Percentiles rank a stretch among this genome's conserved stretches.
Evolutionary conservation across 495 filamentous ascomycete species (phyloP).

Genomic region (Copromyces sp.): DNA sequence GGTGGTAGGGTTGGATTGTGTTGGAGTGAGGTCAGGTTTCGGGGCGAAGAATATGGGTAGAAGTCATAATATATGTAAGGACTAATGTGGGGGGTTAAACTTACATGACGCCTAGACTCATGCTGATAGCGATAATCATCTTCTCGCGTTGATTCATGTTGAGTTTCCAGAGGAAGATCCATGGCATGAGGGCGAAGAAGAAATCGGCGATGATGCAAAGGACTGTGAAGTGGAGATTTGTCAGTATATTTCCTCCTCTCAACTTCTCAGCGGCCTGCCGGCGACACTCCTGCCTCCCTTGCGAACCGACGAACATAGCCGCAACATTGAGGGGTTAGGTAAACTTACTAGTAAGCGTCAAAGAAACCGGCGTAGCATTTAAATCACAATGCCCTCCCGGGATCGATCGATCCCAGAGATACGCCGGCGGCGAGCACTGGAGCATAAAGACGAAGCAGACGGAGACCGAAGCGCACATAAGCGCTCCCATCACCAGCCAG

Average conservation of each 20-base stretch:
- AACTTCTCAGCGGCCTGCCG: background rate
- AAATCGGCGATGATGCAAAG: slow-evolving; percentile 26
- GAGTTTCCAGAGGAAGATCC: slow-evolving; percentile 39
- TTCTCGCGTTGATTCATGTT: slow-evolving; percentile 39
- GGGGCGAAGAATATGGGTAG: background rate
- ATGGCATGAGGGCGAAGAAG: slow-evolving; percentile 36
- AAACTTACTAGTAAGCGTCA: slow-evolving; percentile 10
- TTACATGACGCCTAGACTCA: slow-evolving; percentile 42
- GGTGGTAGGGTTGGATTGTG: background rate
- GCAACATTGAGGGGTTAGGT: background rate
- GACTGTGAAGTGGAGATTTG: slow-evolving; percentile 1
- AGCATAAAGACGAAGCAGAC: slow-evolving; percentile 32
- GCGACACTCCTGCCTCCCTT: background rate
- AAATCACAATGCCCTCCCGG: slow-evolving; percentile 3
- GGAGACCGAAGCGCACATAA: slow-evolving; percentile 6
- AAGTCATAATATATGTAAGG: background rate
- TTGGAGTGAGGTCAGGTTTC: background rate
- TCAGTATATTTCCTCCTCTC: background rate
- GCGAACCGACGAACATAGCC: background rate
- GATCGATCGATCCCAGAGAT: slow-evolving; percentile 21
- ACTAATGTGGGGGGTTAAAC: slow-evolving; percentile 2
- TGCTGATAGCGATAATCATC: slow-evolving; percentile 33
- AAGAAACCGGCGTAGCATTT: slow-evolving; percentile 10
- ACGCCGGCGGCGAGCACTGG: slow-evolving; percentile 34
- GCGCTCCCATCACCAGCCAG: slow-evolving; percentile 15